Evolutionary conservation across 2,329 filamentous ascomycete genomes (phyloP).

Genomic region (Alternaria dauci): DNA sequence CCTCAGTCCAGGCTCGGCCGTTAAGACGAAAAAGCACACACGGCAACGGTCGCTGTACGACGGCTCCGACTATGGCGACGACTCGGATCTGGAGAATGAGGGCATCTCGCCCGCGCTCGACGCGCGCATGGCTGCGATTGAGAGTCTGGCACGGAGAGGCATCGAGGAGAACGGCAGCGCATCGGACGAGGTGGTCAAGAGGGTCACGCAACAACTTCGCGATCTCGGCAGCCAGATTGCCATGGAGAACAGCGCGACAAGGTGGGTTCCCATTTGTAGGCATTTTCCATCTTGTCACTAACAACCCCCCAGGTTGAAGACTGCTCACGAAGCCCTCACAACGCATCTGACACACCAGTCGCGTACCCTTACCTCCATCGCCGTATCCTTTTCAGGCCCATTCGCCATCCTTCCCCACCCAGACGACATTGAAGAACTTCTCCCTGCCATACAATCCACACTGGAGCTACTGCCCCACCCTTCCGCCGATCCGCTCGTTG

Average conservation of each 20-base stretch:
- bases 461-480: constrained; percentile 72
- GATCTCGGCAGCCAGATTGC: constrained; percentile 77
- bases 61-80: constrained; percentile 77
- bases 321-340: constrained; percentile 76
- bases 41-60: constrained; percentile 67
- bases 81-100: constrained; percentile 73
- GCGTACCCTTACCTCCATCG: constrained; percentile 75
- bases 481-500: constrained; percentile 70
- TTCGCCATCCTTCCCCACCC: constrained; percentile 69
- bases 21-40: constrained; percentile 48
- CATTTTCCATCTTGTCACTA: constrained; percentile 14
- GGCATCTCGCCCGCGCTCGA: constrained; percentile 73
- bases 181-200: constrained; percentile 71
- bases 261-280: constrained; percentile 57
- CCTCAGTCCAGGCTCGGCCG: constrained; percentile 51
- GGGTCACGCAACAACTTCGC: constrained; percentile 73
- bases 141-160: constrained; percentile 69
- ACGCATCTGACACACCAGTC: constrained; percentile 79
- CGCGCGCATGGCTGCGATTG: constrained; percentile 75
- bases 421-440: constrained; percentile 72
- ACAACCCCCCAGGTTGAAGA: constrained; percentile 68
- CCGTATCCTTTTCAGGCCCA: constrained; percentile 75
- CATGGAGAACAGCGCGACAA: constrained; percentile 75
- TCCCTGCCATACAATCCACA: constrained; percentile 72
- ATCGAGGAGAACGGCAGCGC: constrained; percentile 72